A percentile compares a stretch with the other conserved stretches of the same genome.
phyloP scores from a whole-genome alignment of 2,329 filamentous ascomycete species.

The Alternaria sp. region DNA sequence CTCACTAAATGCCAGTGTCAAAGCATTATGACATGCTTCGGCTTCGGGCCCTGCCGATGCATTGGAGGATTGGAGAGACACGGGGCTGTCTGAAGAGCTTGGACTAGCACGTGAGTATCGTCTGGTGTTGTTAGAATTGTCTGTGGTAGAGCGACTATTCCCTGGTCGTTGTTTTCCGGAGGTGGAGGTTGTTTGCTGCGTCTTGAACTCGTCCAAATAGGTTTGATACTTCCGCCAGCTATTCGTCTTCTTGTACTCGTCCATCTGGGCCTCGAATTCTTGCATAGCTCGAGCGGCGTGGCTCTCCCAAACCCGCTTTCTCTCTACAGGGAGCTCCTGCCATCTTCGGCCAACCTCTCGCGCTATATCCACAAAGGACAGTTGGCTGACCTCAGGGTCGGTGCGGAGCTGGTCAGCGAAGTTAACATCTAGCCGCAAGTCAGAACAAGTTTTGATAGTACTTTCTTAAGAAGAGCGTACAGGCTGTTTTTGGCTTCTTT shows the following conservation, averaged over 20 bases:
- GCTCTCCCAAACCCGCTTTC: slow-evolving; percentile 52
- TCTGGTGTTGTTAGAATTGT: slow-evolving; percentile 36
- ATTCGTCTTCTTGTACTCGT: slow-evolving; percentile 52
- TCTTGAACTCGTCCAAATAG: slow-evolving; percentile 49
- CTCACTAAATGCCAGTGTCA: slow-evolving; percentile 50
- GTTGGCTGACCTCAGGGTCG: slow-evolving; percentile 45
- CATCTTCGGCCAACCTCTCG: slow-evolving; percentile 51
- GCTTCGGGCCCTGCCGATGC: slow-evolving; percentile 31
- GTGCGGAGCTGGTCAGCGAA: slow-evolving; percentile 53
- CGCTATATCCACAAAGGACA: slow-evolving; percentile 53
- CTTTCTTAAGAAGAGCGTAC: slow-evolving; percentile 29
- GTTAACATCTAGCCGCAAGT: slow-evolving; percentile 48
- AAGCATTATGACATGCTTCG: slow-evolving; percentile 47
- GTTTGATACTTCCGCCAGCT: slow-evolving; percentile 49
- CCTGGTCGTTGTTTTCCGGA: slow-evolving; percentile 30
- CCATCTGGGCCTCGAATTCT: slow-evolving; percentile 52
- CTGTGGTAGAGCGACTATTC: slow-evolving; percentile 34
- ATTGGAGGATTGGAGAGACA: slow-evolving; percentile 35
- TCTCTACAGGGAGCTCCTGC: slow-evolving; percentile 48
- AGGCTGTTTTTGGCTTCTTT: slow-evolving; percentile 54
- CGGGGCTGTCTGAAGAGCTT: slow-evolving; percentile 42
- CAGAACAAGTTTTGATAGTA: slow-evolving; percentile 11
- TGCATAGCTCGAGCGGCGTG: slow-evolving; percentile 51
- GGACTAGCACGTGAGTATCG: slow-evolving; percentile 40
- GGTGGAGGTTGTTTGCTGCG: slow-evolving; percentile 34